Conservation (phyloP, 1,284 basidiomycete genomes). For the Phlebopus sp. region DNA sequence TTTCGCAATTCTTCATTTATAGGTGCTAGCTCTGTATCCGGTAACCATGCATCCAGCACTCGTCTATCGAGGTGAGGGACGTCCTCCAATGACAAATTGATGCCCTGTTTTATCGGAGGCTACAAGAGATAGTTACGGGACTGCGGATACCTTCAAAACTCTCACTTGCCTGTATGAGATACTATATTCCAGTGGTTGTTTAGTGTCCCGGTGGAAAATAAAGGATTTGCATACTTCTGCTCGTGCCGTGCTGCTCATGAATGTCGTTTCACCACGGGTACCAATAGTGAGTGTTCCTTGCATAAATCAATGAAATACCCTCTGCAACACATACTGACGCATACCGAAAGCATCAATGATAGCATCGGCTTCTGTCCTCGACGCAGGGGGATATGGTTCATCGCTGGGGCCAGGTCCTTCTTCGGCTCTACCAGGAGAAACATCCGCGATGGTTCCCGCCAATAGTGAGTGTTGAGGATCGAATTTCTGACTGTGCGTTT, state of each 20-base stretch:
- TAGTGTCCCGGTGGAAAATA: neutral
- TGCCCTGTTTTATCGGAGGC: slow-evolving; percentile 19
- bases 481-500: slow-evolving; percentile 46
- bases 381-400: neutral
- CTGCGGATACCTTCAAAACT: neutral
- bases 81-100: slow-evolving; percentile 15
- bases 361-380: slow-evolving; percentile 40
- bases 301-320: slow-evolving; percentile 1
- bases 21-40: slow-evolving; percentile 32
- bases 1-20: slow-evolving; percentile 33
- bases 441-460: slow-evolving; percentile 15
- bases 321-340: neutral
- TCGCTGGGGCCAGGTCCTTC: neutral
- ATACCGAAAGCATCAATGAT: slow-evolving; percentile 59
- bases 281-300: slow-evolving; percentile 61
- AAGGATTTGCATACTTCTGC: slow-evolving; percentile 47
- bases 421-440: slow-evolving; percentile 19
- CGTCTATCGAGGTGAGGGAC: slow-evolving; percentile 34
- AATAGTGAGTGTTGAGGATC: slow-evolving; percentile 48
- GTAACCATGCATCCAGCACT: slow-evolving; percentile 30
- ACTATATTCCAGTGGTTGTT: slow-evolving; percentile 34
- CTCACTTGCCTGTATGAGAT: slow-evolving; percentile 46
- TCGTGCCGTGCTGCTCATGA: slow-evolving; percentile 61
- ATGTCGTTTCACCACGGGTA: slow-evolving; percentile 50
- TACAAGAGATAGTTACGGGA: neutral